Base-by-base conservation (phyloP, 2,329 filamentous ascomycete species). In the Ceratocystiopsis sp. region DNA sequence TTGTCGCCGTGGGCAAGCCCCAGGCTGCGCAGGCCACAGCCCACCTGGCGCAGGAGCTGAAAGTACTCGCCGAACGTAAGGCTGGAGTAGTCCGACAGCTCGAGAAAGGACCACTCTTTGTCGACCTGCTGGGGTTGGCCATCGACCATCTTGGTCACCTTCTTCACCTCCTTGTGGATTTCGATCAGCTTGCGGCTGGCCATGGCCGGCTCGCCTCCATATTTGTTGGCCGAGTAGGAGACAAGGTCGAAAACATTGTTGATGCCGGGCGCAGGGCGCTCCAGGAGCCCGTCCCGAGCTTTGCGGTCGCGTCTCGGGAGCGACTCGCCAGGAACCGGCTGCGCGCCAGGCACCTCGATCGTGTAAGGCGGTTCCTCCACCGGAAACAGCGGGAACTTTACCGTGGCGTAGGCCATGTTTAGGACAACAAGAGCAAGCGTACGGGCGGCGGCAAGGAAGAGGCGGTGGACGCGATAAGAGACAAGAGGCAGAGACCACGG, bases 31-130 rank as follows among this genome's bases (percentile, higher is more conserved):
- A 93, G 64, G 45, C 80, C 86, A 18, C 76, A 69, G 43, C 83
- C 86, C 16, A 86, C 63, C 52, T 81, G 68, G 45, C 82, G 65
- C 40, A 78, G 71, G 49, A 77, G 68, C 54, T 75, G 68, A 62
- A 84, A 75, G 57, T 89, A 91, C 62, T 93, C 79, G 54, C 72
- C 68, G 63, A 87, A 93, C 53, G 76, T 84, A 56, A 80, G 67
- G 66, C 78, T 93, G 38, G 71, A 68, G 66, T 82, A 94, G 40
- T 68, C 67, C 48, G 80, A 79, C 51, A 93, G 75, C 69, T 94
- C 86, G 53, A 84, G 93, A 63, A 78, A 93, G 42, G 79, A 78
- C 86, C 86, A 94, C 60, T 89, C 75, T 75, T 93, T 94, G 49
- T 93, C 83, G 33, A 91, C 75, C 63, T 87, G 75, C 50, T 71